Percentiles rank a stretch among this genome's conserved stretches.
Evolutionary conservation across 2,329 filamentous ascomycete genomes (phyloP).

Genomic region (Trichoderma brevicompactum): DNA sequence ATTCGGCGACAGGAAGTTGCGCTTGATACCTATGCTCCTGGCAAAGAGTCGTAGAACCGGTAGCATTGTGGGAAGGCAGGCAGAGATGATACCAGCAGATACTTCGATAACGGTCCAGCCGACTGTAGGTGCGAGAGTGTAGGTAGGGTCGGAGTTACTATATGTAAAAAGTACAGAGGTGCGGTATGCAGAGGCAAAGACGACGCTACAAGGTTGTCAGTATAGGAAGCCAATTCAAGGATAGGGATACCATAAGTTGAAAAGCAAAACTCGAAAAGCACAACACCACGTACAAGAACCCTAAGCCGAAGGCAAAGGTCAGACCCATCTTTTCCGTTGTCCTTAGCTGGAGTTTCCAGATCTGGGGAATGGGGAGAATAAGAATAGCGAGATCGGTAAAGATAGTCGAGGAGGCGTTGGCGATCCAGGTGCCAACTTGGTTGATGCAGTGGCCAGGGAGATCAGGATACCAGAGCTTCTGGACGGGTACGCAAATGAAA

Average conservation of each 20-base stretch:
- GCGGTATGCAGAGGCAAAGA: conserved; percentile 55
- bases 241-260: background rate
- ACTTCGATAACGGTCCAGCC: conserved; percentile 55
- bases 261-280: background rate
- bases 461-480: conserved; percentile 53
- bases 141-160: conserved; percentile 45
- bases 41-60: conserved; percentile 44
- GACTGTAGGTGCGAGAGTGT: conserved; percentile 51
- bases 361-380: conserved; percentile 49
- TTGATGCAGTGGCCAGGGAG: conserved; percentile 54
- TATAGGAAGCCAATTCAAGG: background rate
- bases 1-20: conserved; percentile 9
- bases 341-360: conserved; percentile 51
- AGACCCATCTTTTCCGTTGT: conserved; percentile 50
- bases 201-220: conserved; percentile 41
- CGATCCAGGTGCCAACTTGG: conserved; percentile 55
- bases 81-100: conserved; percentile 56
- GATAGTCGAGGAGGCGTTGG: conserved; percentile 54
- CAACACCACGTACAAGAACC: conserved; percentile 47
- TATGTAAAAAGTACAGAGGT: conserved; percentile 54
- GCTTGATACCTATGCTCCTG: conserved; percentile 20
- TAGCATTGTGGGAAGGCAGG: conserved; percentile 57
- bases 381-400: conserved; percentile 53
- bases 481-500: conserved; percentile 57
- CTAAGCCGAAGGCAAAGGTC: conserved; percentile 50